Evolutionary conservation across 2,329 filamentous ascomycete genomes (phyloP), one percentile per base, ranked within the genome.

Genomic region (Phyllosticta paracitricarpa): DNA sequence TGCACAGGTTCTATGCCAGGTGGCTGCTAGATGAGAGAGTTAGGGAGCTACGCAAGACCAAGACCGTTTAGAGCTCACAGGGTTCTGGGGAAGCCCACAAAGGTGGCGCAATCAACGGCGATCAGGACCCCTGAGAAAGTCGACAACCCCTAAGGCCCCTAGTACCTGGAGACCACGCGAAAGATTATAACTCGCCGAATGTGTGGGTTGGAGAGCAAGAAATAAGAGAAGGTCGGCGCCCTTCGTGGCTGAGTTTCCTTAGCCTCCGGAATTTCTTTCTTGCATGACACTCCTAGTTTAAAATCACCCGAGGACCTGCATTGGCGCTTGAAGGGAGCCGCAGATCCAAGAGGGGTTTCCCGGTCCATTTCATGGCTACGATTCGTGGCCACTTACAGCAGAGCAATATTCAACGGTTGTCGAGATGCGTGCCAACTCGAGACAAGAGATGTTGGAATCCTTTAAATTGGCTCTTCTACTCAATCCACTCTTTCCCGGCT

Each of bases 11-110:
- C 2, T 61, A 57, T 6, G 59, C 59, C 2, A 61, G 28, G 51
- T 61, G 55, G 55, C n/a, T 61, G 51, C 25, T 61, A 22, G 59
- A 61, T n/a, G 59, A 57, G 26, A 57, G 59, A 33, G 35, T 61
- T 1, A 54, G 52, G n/a, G 40, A 48, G 40, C 17, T 22, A 2
- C 19, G 19, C 19, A 22, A 22, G 19, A 22, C 19, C 19, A 22
- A 22, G 19, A 22, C 19, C 19, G 19, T 22, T 22, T 22, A 22
- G 19, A 22, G 19, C 19, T 22, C 19, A 1, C 19, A n/a, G 40
- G 40, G 40, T 48, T 48, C 14, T 14, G 40, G n/a, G 40, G 14
- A 17, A 14, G 12, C 17, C 40, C 3, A n/a, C 35, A 17, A n/a
- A n/a, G 35, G 40, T 48, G n/a, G 40, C 40, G 40, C 40, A 48